Conservation (phyloP, 192 early-diverging fungal genomes). For the Backusella psychrophila region DNA sequence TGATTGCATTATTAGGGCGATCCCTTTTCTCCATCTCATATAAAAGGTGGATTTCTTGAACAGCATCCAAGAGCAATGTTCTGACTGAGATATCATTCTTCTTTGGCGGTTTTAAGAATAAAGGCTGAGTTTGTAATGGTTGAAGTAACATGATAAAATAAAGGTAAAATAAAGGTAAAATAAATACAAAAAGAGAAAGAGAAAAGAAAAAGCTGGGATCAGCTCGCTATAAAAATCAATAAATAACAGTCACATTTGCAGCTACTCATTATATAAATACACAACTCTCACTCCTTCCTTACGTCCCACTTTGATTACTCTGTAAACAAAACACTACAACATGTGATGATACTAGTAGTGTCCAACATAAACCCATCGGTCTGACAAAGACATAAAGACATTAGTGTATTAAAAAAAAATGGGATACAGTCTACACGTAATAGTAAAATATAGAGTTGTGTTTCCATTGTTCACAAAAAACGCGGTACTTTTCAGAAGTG, state of each 20-base stretch:
- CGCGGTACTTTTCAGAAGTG: no score
- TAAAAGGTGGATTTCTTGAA: slow-evolving; percentile 9
- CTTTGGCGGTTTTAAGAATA: slow-evolving; percentile 2
- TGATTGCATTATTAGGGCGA: slow-evolving; percentile 13
- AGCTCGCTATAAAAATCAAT: background rate
- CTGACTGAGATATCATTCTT: slow-evolving; percentile 1
- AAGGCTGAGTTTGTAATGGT: slow-evolving; percentile 2
- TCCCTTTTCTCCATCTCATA: slow-evolving; percentile 16
- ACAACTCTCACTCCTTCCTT: no score
- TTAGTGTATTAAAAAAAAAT: no score
- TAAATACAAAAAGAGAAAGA: background rate
- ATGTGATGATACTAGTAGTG: no score
- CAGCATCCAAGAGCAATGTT: background rate
- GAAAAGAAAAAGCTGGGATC: background rate
- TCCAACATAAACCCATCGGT: no score
- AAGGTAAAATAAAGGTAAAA: background rate
- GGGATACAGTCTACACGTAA: no score
- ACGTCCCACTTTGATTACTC: no score
- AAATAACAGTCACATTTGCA: background rate
- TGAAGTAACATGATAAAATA: slow-evolving; percentile 5
- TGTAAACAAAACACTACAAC: no score
- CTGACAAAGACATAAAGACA: no score
- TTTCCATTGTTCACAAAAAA: no score
- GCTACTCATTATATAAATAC: background rate
- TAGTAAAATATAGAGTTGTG: no score